These are phyloP conservation scores for Brassica rapa DNA, from an alignment of 345 rosid species.

Conservation along the genomic window DNA sequence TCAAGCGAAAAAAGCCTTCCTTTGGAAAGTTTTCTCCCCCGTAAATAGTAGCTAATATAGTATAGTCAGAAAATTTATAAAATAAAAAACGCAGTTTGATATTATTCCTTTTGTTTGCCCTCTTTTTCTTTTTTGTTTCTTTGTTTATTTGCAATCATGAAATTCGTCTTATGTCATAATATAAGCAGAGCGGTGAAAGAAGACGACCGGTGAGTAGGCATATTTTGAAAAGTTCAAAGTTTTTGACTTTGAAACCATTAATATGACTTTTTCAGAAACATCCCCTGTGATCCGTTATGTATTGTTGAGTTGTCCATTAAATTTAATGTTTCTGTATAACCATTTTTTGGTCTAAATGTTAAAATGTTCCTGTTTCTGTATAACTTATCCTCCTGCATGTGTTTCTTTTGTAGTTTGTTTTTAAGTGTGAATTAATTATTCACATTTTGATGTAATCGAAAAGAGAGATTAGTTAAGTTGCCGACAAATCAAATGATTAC, in stretches of 20 bases:
- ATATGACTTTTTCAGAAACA: neutral
- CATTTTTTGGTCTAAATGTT: too few relatives aligned
- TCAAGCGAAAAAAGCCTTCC: neutral
- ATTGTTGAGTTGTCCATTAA: neutral
- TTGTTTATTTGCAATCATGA: neutral
- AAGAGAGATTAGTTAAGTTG: neutral
- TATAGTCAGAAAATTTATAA: neutral
- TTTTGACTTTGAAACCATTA: conserved; percentile 22
- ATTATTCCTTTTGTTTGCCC: neutral
- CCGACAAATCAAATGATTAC: neutral
- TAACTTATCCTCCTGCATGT: neutral
- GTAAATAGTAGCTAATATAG: neutral
- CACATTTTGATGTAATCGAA: neutral
- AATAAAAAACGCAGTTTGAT: neutral
- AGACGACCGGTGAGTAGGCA: conserved; percentile 28
- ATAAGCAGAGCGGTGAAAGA: conserved; percentile 27
- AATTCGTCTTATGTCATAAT: neutral
- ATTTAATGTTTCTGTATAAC: neutral
- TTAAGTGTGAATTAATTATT: neutral
- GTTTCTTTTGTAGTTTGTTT: neutral
- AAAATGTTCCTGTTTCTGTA: neutral
- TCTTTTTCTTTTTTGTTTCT: neutral
- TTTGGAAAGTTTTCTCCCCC: neutral
- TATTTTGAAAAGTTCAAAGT: conserved; percentile 22
- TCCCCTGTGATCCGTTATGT: conserved; percentile 11